Conservation (phyloP, 306 rosid species). For the Prunus kanzakura region DNA sequence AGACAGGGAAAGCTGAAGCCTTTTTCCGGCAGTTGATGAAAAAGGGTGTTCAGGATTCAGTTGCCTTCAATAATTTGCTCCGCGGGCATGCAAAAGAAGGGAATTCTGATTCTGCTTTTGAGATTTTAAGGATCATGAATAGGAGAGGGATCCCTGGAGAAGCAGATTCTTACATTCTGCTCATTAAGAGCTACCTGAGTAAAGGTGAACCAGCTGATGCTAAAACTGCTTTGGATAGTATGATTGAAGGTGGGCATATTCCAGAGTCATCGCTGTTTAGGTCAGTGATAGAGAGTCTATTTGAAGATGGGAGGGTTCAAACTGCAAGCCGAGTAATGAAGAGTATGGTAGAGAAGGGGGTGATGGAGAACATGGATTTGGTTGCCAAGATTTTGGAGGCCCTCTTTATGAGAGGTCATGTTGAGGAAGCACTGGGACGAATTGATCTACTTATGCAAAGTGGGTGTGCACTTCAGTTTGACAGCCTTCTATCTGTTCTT, state of each 20-base stretch:
- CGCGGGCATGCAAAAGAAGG: constrained; percentile 89
- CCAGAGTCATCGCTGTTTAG: constrained; percentile 68
- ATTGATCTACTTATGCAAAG: constrained; percentile 59
- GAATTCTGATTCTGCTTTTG: constrained; percentile 75
- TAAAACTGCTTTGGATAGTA: constrained; percentile 75
- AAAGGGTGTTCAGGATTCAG: constrained; percentile 69
- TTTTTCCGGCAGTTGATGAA: constrained; percentile 84
- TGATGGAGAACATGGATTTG: constrained; percentile 77
- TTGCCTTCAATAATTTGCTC: constrained; percentile 73
- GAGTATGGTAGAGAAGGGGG: constrained; percentile 85
- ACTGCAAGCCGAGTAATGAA: constrained; percentile 93
- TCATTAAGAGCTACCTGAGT: constrained; percentile 70
- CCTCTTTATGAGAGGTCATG: constrained; percentile 82
- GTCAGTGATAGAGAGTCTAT: constrained; percentile 73
- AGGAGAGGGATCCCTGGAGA: constrained; percentile 73
- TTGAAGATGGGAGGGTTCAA: constrained; percentile 83
- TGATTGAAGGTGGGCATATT: constrained; percentile 78
- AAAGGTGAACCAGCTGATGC: constrained; percentile 93
- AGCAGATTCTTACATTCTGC: constrained; percentile 63
- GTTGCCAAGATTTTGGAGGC: constrained; percentile 82
- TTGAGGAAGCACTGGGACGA: constrained; percentile 88
- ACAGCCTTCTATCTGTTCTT: constrained; percentile 56
- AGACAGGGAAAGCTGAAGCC: constrained; percentile 68
- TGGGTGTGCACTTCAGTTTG: constrained; percentile 58
- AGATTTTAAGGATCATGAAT: constrained; percentile 80